Percentiles rank a stretch among this genome's conserved stretches.
Conservation (phyloP, 257 asterid species). For the Solanum virginianum region DNA sequence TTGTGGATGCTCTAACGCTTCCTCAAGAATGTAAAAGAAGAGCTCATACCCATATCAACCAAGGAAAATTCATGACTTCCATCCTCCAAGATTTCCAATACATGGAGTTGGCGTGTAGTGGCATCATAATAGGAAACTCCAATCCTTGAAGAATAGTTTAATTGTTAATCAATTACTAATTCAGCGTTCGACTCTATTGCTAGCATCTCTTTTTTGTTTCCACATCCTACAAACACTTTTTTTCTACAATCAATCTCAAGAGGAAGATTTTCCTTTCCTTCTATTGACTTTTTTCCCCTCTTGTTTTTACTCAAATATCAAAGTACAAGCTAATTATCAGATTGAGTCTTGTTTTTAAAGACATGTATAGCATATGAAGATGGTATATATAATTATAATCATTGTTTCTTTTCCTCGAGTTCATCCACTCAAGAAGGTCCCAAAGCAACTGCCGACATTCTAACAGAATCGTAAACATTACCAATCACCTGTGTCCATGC, state of each 20-base stretch:
- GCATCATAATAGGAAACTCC: slow-evolving; percentile 89
- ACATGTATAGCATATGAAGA: slow-evolving; percentile 2
- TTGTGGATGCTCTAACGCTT: not conserved
- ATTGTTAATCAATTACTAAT: not conserved
- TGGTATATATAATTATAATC: not conserved
- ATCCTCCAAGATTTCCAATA: slow-evolving; percentile 91
- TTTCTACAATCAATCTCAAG: not conserved
- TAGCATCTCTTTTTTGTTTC: not conserved
- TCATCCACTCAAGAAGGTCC: not conserved
- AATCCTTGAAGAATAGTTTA: slow-evolving; percentile 35
- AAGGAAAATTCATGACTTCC: slow-evolving; percentile 54
- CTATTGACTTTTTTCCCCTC: not conserved
- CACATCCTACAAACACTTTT: not conserved
- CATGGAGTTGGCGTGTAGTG: slow-evolving; percentile 58
- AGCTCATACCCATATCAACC: slow-evolving; percentile 69
- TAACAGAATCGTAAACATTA: not conserved
- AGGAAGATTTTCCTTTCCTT: not conserved
- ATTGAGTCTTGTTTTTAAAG: not conserved
- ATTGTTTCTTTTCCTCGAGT: not conserved
- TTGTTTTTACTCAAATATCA: not conserved
- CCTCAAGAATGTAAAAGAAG: not conserved
- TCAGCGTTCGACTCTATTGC: not conserved
- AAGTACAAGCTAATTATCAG: not conserved
- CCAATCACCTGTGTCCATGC: slow-evolving; percentile 66
- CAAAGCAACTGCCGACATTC: not conserved